Conservation (phyloP, 2,329 filamentous ascomycete genomes). For the Fusarium sp. region DNA sequence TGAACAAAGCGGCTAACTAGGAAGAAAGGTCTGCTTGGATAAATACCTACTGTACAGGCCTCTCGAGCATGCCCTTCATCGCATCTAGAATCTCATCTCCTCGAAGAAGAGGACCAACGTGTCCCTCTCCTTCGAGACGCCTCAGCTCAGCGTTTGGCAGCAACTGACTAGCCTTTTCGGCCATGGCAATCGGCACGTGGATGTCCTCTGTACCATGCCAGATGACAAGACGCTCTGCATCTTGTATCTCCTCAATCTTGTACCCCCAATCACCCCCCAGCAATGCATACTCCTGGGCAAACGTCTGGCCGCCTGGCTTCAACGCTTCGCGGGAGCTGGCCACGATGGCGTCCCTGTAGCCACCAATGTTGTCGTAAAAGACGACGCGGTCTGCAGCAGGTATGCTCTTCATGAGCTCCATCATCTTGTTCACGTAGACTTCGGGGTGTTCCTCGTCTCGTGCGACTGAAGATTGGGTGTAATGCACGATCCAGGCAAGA, state of each 20-base stretch:
- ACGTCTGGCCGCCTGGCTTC: neutral
- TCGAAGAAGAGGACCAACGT: neutral
- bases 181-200: constrained; percentile 46
- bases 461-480: neutral
- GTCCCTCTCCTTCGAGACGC: neutral
- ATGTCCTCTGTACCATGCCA: constrained; percentile 49
- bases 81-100: neutral
- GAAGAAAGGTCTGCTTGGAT: neutral
- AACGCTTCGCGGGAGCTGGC: neutral
- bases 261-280: constrained; percentile 49
- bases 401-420: neutral
- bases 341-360: neutral
- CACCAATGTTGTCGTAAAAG: neutral
- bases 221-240: constrained; percentile 37
- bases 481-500: neutral
- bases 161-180: neutral
- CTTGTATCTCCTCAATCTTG: constrained; percentile 41
- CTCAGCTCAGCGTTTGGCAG: neutral
- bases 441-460: neutral
- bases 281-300: constrained; percentile 41
- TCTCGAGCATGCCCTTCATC: neutral
- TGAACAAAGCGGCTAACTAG: neutral
- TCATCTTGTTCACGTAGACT: neutral
- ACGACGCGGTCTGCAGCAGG: neutral
- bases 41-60: neutral